Evolutionary conservation across 495 filamentous ascomycete species (phyloP), one percentile per base, ranked within the genome.

Genomic region (Talaromyces proteolyticus): DNA sequence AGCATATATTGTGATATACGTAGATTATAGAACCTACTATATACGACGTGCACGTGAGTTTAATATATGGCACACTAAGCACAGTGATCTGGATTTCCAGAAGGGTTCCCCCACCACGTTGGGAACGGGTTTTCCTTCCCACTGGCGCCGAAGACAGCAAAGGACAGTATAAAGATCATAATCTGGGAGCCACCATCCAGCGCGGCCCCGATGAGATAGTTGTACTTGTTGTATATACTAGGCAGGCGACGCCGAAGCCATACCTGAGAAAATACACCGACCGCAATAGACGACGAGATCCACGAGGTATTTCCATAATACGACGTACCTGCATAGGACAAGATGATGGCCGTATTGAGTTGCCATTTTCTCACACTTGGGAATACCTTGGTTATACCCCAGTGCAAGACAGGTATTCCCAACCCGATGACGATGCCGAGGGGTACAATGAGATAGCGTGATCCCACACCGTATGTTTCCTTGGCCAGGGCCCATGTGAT

Each of bases 121-220:
- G 44, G 44, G 18, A 47, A 47, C 18, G 39, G 12, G 8, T 45
- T 14, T 16, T 39, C 38, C 6, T 47, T 51, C 18, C 63, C 63
- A 46, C 41, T 39, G 3, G 45, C 76, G 8, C 76, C 76, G 34
- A 73, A 72, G 1, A 79, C 69, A 3, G 76, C 74, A 55, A 79
- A 78, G 0, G 71, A 68, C 17, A 78, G 51, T 25, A 79, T 68
- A 50, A 78, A 78, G 2, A 77, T 65, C 3, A 73, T 57, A 17
- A 71, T 52, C 37, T 70, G 64, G 6, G 65, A 69, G 16, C 72
- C 76, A 42, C 76, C 76, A 53, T 79, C 76, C 24, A 77, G 53
- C 8, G 74, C 76, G 7, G 70, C 76, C 7, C 66, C 68, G 12
- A 78, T 53, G 3, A 79, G 60, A 55, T 79, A 79, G 43, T 74